Base-by-base conservation (phyloP, 768 basidiomycete genomes). In the Asterophora lycoperdoides region DNA sequence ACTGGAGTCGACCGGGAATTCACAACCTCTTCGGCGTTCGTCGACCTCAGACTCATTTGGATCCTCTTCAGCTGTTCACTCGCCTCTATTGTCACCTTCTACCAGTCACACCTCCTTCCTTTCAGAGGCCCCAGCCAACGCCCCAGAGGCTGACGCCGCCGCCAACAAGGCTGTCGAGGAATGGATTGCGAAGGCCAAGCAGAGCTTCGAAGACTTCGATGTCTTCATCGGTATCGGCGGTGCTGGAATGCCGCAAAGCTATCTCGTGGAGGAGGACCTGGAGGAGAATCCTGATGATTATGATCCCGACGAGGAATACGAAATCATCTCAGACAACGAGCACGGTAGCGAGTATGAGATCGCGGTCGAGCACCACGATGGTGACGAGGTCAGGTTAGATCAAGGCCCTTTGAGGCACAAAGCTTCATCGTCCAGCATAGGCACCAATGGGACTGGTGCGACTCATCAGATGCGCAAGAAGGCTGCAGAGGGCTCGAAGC, bases 161-260 rank as follows among this genome's bases (percentile, higher is more conserved):
- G 63, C 68, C 5, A 73, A 74, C 59, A 78, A 83, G 49, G 83
- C 79, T 44, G 78, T 89, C 38, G 77, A 81, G 54, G 80, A 86
- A 51, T 91, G 89, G 89, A 82, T 91, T 47, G 73, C 81, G 6
- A 84, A 82, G 61, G 88, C 88, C 0, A 77, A 81, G 43, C 78
- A 81, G 50, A 83, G 79, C 32, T 71, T 89, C 40, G 74, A 80
- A 48, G 80, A 84, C 47, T 84, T 87, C 51, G 84, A 80, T 10
- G 78, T 75, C 13, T 79, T 80, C 60, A 81, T 89, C 49, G 82
- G 76, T 30, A 76, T 80, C 52, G 81, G 78, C 26, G 80, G 80
- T 42, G 71, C 78, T 2, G 68, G 74, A 28, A 71, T 78, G 60
- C 77, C 80, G 15, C 74, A 73, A 60, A 73, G 67, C 54, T 77